A percentile compares a stretch with the other conserved stretches of the same genome.
These are phyloP conservation scores for Phytophthora nicotianae DNA, from an alignment of 352 stramenopile genomes.

Conservation along the genomic window DNA sequence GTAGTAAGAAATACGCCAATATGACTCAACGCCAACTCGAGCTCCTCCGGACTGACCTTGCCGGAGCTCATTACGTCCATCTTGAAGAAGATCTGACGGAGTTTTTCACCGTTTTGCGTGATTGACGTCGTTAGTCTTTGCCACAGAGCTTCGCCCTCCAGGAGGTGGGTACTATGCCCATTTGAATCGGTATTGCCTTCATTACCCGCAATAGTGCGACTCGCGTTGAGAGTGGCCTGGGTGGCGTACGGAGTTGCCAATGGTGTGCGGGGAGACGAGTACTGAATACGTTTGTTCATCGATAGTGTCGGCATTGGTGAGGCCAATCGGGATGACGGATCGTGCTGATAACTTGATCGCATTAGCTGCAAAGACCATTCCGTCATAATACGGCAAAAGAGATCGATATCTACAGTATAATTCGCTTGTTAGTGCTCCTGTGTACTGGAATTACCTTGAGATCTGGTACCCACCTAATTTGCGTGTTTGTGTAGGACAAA, in stretches of 20 bases:
- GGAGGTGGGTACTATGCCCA: conserved; percentile 12
- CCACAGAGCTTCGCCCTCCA: conserved; percentile 62
- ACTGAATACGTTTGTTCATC: conserved; percentile 27
- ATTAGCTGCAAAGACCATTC: conserved; percentile 77
- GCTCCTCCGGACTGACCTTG: conserved; percentile 67
- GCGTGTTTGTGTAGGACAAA: conserved; percentile 66
- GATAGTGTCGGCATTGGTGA: conserved; percentile 26
- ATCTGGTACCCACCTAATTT: conserved; percentile 52
- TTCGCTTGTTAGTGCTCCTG: neutral
- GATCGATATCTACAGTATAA: conserved; percentile 57
- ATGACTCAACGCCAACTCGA: conserved; percentile 72
- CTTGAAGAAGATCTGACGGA: conserved; percentile 77
- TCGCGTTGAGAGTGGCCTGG: conserved; percentile 27
- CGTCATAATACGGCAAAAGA: conserved; percentile 84
- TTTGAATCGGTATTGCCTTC: conserved; percentile 7
- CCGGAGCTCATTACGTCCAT: conserved; percentile 79
- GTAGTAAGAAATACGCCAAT: conserved; percentile 75
- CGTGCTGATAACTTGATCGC: conserved; percentile 43
- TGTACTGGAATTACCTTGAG: neutral
- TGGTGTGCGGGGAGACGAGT: conserved; percentile 21
- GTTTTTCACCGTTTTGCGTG: conserved; percentile 61
- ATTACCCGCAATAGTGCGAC: neutral
- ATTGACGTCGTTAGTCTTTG: conserved; percentile 59
- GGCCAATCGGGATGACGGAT: conserved; percentile 17
- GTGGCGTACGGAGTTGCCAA: conserved; percentile 64